These are phyloP conservation scores for Emydomyces testavorans DNA, from an alignment of 2,329 filamentous ascomycete species.

Conservation along the genomic window DNA sequence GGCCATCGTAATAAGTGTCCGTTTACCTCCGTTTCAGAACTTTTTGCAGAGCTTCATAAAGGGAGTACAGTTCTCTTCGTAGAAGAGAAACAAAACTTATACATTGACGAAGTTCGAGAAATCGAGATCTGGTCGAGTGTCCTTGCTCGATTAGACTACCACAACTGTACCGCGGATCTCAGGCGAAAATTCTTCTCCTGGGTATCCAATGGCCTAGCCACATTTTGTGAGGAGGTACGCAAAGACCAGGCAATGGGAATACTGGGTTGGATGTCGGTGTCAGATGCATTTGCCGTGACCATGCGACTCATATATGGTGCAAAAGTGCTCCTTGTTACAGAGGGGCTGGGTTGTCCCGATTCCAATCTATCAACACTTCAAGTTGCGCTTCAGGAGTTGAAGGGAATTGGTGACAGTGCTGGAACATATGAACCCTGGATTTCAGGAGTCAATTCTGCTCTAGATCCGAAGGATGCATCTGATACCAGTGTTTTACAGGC, in stretches of 20 bases:
- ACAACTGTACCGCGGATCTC: conserved; percentile 14
- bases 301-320: conserved; percentile 32
- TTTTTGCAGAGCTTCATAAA: conserved; percentile 27
- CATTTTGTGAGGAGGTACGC: conserved; percentile 22
- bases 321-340: conserved; percentile 22
- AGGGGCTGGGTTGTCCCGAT: conserved; percentile 16
- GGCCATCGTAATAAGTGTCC: conserved; percentile 21
- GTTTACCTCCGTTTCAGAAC: conserved; percentile 21
- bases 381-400: conserved; percentile 21
- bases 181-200: conserved; percentile 22
- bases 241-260: conserved; percentile 46
- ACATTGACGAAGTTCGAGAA: conserved; percentile 70
- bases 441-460: conserved; percentile 19
- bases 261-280: conserved; percentile 60
- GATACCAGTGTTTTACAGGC: background rate
- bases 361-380: conserved; percentile 17
- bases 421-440: conserved; percentile 10
- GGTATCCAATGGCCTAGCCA: conserved; percentile 26
- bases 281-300: conserved; percentile 48
- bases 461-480: conserved; percentile 10
- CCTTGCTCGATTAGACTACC: conserved; percentile 30
- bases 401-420: conserved; percentile 7
- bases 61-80: conserved; percentile 54
- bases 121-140: conserved; percentile 54
- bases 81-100: conserved; percentile 90